A percentile compares a stretch with the other conserved stretches of the same genome.
Conservation (phyloP, 306 rosid genomes). For the Prunus campanulata region DNA sequence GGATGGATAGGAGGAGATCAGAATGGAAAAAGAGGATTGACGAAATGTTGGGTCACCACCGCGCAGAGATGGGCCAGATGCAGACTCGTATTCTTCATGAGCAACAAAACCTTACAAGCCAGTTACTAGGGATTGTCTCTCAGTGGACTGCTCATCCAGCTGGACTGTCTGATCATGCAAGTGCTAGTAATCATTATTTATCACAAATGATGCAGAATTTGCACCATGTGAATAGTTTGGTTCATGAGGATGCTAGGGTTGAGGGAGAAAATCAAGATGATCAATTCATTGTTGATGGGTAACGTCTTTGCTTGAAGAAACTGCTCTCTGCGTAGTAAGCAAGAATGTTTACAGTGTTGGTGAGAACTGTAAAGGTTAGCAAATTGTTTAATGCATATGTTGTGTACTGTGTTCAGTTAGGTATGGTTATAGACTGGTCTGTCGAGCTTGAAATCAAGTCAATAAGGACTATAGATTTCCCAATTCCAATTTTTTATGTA, state of each 20-base stretch:
- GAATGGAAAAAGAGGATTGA: conserved; percentile 92
- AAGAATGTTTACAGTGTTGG: conserved; percentile 30
- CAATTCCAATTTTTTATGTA: conserved; percentile 39
- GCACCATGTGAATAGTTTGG: conserved; percentile 87
- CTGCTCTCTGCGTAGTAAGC: conserved; percentile 22
- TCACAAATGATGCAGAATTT: conserved; percentile 96
- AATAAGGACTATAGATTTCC: conserved; percentile 18
- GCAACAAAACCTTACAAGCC: conserved; percentile 80
- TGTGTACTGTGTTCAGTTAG: conserved; percentile 38
- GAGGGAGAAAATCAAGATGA: conserved; percentile 94
- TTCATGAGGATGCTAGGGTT: conserved; percentile 78
- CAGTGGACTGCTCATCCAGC: conserved; percentile 93
- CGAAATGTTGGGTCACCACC: conserved; percentile 70
- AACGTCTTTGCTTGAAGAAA: conserved; percentile 21
- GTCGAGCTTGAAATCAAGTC: conserved; percentile 29
- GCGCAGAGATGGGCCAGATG: conserved; percentile 81
- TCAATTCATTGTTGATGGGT: conserved; percentile 89
- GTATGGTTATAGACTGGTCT: conserved; percentile 43
- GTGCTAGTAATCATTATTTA: conserved; percentile 86
- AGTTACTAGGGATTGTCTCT: conserved; percentile 78
- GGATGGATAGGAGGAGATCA: conserved; percentile 67
- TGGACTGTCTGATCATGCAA: conserved; percentile 76
- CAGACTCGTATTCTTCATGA: conserved; percentile 86
- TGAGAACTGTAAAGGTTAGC: conserved; percentile 43
- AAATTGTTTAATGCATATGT: conserved; percentile 44